A percentile compares a stretch with the other conserved stretches of the same genome.
Conservation (phyloP, 106 monocot species). For the Narthecium ossifragum region DNA sequence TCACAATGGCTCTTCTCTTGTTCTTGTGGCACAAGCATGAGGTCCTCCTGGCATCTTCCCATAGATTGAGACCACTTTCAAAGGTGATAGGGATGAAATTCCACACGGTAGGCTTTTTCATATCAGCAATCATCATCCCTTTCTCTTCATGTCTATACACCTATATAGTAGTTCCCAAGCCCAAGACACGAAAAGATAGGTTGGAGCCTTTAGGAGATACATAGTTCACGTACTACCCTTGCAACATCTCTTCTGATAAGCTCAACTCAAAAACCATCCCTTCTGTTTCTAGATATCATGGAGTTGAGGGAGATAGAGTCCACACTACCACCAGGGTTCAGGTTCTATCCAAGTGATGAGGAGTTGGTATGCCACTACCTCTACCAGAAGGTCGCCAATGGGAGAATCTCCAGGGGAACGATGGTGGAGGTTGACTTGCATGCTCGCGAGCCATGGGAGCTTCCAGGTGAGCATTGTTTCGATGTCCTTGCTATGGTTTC, state of each 20-base stretch:
- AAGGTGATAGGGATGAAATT: conserved; percentile 3
- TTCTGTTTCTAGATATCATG: background rate
- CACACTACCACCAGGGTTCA: conserved; percentile 27
- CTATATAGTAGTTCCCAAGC: background rate
- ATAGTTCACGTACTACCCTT: background rate
- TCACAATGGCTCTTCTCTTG: conserved; percentile 3
- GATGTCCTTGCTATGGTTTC: background rate
- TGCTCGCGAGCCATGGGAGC: conserved; percentile 32
- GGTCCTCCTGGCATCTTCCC: conserved; percentile 12
- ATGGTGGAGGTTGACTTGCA: conserved; percentile 34
- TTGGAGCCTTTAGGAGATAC: background rate
- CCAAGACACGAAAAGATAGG: background rate
- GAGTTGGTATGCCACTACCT: conserved; percentile 33
- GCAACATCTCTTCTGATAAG: background rate
- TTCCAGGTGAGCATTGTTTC: conserved; percentile 20
- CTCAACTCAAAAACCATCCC: background rate
- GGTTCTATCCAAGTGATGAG: conserved; percentile 33
- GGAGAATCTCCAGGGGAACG: background rate
- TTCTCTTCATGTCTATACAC: background rate
- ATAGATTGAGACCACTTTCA: background rate
- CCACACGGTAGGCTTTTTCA: background rate
- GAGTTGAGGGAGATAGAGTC: conserved; percentile 13
- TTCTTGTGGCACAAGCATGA: conserved; percentile 11
- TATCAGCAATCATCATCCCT: background rate
- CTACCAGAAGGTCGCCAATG: conserved; percentile 17